Evolutionary conservation across 176 grass and related monocot species (phyloP), one percentile per base, ranked within the genome.

Genomic region (Zizania latifolia): DNA sequence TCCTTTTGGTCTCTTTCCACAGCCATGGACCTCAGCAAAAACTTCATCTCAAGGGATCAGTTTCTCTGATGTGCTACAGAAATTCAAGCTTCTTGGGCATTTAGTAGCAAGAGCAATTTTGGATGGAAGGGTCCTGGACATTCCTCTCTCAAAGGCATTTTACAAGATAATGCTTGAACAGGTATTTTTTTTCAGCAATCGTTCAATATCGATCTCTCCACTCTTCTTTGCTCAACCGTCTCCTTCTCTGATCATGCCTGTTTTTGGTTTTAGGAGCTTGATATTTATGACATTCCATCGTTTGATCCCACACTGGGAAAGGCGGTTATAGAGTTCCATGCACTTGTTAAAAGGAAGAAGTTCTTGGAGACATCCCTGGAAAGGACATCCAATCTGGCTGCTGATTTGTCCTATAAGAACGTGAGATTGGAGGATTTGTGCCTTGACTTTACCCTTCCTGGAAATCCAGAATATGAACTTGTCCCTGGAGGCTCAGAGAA

Each of bases 11-110:
- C 65, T 93, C 4, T 87, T 89, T 67, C 90, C 90, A 60, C 78
- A 56, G 29, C 86, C 90, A 10, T 93, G 86, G 90, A 60, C 76
- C 5, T 8, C 62, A 83, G 62, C 1, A 70, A 6, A 11, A 27
- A 83, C 37, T 79, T 81, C 40, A 33, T 81, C 46, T 44, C 24
- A 2, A 62, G 75, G 71, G 50, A 54, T 81, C 5, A 31, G 43
- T 57, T 89, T 93, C 28, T 62, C 68, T 22, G 69, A 86, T 29
- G 56, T 93, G 43, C 29, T 65, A 50, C 58, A 74, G 19, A 86
- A 83, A 70, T 97, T 97, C 75, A 70, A 70, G 67, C 86, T 97
- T 75, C 81, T 97, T 23, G 94, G 94, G 17, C 79, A 93, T 78
- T 62, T 93, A 71, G 65, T 93, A 41, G 94, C 68, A 6, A 87